phyloP scores from a whole-genome alignment of 1,284 basidiomycete species.

The Heterobasidion irregulare region DNA sequence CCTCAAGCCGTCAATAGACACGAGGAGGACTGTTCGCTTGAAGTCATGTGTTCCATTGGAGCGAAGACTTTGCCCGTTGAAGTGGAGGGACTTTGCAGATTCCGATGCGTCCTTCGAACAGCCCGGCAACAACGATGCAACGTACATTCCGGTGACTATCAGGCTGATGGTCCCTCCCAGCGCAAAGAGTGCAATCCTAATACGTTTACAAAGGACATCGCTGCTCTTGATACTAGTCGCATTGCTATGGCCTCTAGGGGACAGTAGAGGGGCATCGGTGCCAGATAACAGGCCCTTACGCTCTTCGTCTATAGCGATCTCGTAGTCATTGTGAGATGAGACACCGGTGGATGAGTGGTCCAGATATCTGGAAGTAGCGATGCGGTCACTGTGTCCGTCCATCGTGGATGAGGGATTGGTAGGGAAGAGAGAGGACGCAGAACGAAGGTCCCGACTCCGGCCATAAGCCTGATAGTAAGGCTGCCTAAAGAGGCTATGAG shows the following conservation, averaged over 20 bases:
- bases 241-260: background rate
- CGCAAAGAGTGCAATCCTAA: background rate
- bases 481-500: no score
- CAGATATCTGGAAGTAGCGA: background rate
- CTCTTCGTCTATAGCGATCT: constrained; percentile 21
- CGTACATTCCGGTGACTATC: background rate
- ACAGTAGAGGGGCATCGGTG: constrained; percentile 6
- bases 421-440: no score
- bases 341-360: background rate
- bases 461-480: no score
- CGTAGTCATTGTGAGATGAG: background rate
- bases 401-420: no score
- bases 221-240: no score
- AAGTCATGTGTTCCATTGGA: constrained; percentile 76
- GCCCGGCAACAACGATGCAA: background rate
- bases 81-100: constrained; percentile 19
- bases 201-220: background rate
- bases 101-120: background rate
- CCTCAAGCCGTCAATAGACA: constrained; percentile 85
- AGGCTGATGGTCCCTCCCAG: background rate
- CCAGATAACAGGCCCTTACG: constrained; percentile 32
- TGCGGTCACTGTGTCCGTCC: no score
- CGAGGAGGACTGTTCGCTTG: constrained; percentile 72
- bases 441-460: no score
- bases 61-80: constrained; percentile 31